Base-by-base conservation (phyloP, 495 filamentous ascomycete species). In the Chaetomidium leptoderma region DNA sequence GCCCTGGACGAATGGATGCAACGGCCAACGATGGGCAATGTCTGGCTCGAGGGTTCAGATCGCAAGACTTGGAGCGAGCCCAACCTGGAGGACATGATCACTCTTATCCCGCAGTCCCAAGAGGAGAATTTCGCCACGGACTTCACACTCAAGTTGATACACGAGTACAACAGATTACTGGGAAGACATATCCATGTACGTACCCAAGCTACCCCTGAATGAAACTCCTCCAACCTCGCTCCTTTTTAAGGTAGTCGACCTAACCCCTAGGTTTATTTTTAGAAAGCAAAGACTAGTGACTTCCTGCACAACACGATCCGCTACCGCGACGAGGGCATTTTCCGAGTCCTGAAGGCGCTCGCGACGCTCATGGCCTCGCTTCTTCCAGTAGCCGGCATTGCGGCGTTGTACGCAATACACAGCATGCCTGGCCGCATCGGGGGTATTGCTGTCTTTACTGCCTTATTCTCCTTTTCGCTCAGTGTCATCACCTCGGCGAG, bases 401-500 rank as follows among this genome's bases (percentile, higher is more conserved):
- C 37, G 23, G 56, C 43, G 11, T 21, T 53, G 5, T 52, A 46
- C 29, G 14, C 26, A 2, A 53, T 59, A 26, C 24, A 53, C 26
- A 24, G 21, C 39, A 50, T 59, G 50, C 30, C 46, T 36, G 62
- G 52, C 0, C 42, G 62, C 16, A 42, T 69, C 2, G 62, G 37
- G 1, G 59, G 49, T 16, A 60, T 64, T 2, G 56, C 55, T 6
- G 52, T 11, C 8, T 67, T 71, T 50, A 65, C 63, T 6, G 51
- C 58, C 2, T 29, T 69, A 4, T 64, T 69, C 17, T 59, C 66
- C 3, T 32, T 63, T 6, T 46, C 33, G 11, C 19, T 71, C 17
- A 51, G 32, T 10, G 24, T 55, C n/a, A 55, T 67, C 42, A 66
- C 66, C 2, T 50, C 60, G 43, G 69, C 69, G 21, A 62, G 50